Base-by-base conservation (phyloP, 2,329 filamentous ascomycete genomes). In the Thielaviopsis euricoi region DNA sequence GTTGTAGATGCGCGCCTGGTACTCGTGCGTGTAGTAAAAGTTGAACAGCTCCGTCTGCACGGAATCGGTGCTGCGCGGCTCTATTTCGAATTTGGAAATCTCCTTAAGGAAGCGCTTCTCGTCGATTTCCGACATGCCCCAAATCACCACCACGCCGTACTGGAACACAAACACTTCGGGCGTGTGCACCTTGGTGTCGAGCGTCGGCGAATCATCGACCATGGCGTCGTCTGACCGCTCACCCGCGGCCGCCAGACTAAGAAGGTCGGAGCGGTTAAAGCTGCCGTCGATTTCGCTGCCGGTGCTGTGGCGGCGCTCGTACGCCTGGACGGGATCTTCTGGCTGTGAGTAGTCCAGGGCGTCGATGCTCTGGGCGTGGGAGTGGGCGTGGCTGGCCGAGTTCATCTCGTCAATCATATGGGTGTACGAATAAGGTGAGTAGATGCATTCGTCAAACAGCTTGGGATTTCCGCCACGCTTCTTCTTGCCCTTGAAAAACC, bases 1-100 rank as follows among this genome's bases (percentile, higher is more conserved):
- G 71, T 98, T 98, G 78, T 98, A 98, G 70, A 98, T 98, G 55
- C 93, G 85, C 22, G 93, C 89, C 71, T 98, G 94, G 69, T 98
- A 98, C 68, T 97, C 91, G 65, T 87, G 81, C 2, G 93, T 97
- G 73, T 98, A 97, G 75, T 98, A 98, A 70, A 97, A 98, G 70
- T 98, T 98, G 77, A 98, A 98, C 66, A 91, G 89, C 70, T 98
- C 93, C 52, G 89, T 88, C 72, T 98, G 91, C 29, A 95, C 84
- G 64, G 95, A 89, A 66, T 95, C 90, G 12, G 85, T 81, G 25
- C 83, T 83, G 53, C 97, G 78, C 69, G 95, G 95, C 67, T 95
- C 91, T 48, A 83, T 80, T 70, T 96, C 93, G 64, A 97, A 98
- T 67, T 93, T 95, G 58, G 88, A 82, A 61, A 98, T 86, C 65